Base-by-base conservation (phyloP, 2,329 filamentous ascomycete species). In the Claviceps capensis region DNA sequence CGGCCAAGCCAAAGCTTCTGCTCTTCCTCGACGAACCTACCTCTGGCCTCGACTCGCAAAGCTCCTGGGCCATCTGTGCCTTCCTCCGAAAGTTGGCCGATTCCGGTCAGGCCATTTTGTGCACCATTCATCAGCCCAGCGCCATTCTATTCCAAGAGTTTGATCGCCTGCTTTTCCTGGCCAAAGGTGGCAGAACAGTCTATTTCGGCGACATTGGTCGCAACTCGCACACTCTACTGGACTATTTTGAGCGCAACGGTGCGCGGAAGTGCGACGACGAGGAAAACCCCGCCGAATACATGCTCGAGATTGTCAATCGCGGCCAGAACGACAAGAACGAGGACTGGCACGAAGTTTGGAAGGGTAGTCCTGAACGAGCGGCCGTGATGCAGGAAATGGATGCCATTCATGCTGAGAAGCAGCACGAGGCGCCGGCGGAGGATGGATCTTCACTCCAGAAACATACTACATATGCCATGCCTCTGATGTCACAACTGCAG, bases 231-330 rank as follows among this genome's bases (percentile, higher is more conserved):
- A 78, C 69, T 0, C 64, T 86, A 48, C 71, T 79, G 1, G 67
- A 71, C 42, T 85, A 85, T 63, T 89, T 90, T 53, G 78, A 83
- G 60, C 60, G 65, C 11, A 77, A 85, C 52, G 85, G 84, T 4
- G 82, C 78, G 1, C 70, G 77, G 3, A 66, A 69, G 46, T 85
- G 84, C 53, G 72, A 70, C 8, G 65, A 73, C 2, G 73, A 79
- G 1, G 83, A 84, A 54, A 88, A 88, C 58, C 85, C 85, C 0
- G 85, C 85, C 1, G 85, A 89, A 65, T 88, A 80, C 69, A 87
- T 88, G 79, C 73, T 88, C 6, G 72, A 78, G 57, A 65, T 75
- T 16, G 71, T 73, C 50, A 72, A 72, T 52, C 64, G 67, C 8
- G 67, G 67, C 0, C 57, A 55, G 3, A 74, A 71, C 57, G 59